Evolutionary conservation across 2,329 filamentous ascomycete genomes (phyloP), one percentile per base, ranked within the genome.

Genomic region (Neofusicoccum cordaticola): DNA sequence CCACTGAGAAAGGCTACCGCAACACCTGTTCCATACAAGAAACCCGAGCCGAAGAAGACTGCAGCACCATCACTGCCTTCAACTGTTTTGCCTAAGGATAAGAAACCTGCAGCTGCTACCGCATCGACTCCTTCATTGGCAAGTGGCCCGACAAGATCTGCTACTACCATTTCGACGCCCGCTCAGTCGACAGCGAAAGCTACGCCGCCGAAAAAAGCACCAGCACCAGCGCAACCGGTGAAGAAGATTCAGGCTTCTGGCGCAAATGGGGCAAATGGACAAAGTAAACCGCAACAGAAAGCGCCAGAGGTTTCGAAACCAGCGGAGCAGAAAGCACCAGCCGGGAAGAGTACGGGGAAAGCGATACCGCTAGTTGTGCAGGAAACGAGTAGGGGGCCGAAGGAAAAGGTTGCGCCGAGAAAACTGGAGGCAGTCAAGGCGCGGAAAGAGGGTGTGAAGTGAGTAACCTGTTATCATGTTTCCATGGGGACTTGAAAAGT

Each of bases 331-430:
- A 48, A n/a, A 27, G 5, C n/a, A n/a, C 45, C 2, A 6, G 27
- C 7, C 45, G 47, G 47, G 35, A 22, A 45, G 27, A 13, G 12
- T 44, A 44, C 42, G 2, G 57, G 45, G 9, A 50, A 19, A 9
- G 27, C 37, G 19, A 64, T 50, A 9, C 63, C 63, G n/a, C 31
- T 65, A 17, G 57, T 27, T 2, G 45, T 64, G 15, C 51, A 57
- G n/a, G 62, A 58, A 13, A 44, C 63, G 53, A 52, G n/a, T 8
- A 51, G 63, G 31, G 53, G 53, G 6, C 56, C 63, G 6, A 65
- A 47, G 47, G 63, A 65, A 15, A 61, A 60, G 45, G 17, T 48
- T 35, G 35, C 63, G n/a, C 37, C 19, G 17, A 57, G 62, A 4
- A 64, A 57, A 12, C 8, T 56, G 41, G 51, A 64, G 2, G 52